A percentile compares a stretch with the other conserved stretches of the same genome.
These are phyloP conservation scores for Quercus bicolor DNA, from an alignment of 306 rosid genomes.

Conservation along the genomic window DNA sequence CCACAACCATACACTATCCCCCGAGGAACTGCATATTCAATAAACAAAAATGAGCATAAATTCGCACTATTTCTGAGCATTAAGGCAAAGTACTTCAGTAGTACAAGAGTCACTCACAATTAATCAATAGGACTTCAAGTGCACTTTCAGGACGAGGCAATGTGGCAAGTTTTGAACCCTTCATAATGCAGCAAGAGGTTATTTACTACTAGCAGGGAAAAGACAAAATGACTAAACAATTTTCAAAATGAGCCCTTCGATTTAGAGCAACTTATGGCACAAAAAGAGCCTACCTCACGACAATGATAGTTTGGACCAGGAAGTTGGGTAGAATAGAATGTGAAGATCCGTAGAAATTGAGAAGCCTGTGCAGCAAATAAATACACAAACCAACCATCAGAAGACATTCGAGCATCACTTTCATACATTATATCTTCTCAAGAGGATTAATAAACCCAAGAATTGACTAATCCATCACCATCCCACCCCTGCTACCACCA, in stretches of 20 bases:
- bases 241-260: not conserved
- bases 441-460: not conserved
- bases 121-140: constrained; percentile 68
- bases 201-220: not conserved
- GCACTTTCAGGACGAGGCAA: constrained; percentile 76
- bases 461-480: not conserved
- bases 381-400: constrained; percentile 11
- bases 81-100: constrained; percentile 2
- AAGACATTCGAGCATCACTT: not conserved
- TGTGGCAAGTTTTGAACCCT: constrained; percentile 89
- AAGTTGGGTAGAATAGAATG: constrained; percentile 98
- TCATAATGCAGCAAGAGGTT: constrained; percentile 11
- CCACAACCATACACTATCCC: constrained; percentile 94
- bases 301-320: constrained; percentile 99
- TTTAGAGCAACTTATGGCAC: not conserved
- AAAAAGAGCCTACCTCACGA: constrained; percentile 65
- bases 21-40: constrained; percentile 69
- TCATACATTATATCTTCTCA: not conserved
- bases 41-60: constrained; percentile 23
- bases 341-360: constrained; percentile 78
- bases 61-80: not conserved
- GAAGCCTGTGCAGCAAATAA: constrained; percentile 62
- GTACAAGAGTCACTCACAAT: constrained; percentile 48
- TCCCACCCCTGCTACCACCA: not conserved
- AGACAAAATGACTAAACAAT: no score